These are phyloP conservation scores for Colletotrichum salicis DNA, from an alignment of 2,329 filamentous ascomycete genomes.

Conservation along the genomic window DNA sequence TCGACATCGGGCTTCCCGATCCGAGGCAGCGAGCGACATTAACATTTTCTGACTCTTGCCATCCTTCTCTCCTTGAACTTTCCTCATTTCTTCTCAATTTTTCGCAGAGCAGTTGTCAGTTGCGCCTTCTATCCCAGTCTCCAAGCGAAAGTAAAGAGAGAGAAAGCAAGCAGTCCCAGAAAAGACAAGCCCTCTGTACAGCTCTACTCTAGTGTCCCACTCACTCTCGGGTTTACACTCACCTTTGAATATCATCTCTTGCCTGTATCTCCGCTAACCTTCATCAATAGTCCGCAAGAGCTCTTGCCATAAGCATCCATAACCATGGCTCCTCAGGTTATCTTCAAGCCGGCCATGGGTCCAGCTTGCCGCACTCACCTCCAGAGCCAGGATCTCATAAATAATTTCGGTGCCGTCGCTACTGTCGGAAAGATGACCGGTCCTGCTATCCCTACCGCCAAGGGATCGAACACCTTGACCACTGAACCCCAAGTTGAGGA, in stretches of 20 bases:
- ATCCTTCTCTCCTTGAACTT: neutral
- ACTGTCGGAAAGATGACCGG: neutral
- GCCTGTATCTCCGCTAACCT: neutral
- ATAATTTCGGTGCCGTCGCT: neutral
- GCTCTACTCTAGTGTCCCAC: neutral
- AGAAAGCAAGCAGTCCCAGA: neutral
- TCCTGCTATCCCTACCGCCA: neutral
- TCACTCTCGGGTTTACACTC: neutral
- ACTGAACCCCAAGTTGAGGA: neutral
- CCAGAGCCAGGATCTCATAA: neutral
- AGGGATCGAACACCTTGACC: neutral
- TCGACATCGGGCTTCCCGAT: too few species aligned
- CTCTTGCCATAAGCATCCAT: neutral
- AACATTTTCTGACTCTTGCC: fast-evolving
- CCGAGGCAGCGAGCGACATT: too few species aligned
- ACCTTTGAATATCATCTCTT: neutral
- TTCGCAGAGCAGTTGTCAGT: fast-evolving
- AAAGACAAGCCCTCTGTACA: neutral
- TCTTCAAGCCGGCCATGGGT: neutral
- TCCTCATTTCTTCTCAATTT: fast-evolving
- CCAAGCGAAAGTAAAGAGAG: neutral
- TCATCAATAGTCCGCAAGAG: neutral
- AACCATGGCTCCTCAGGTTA: neutral
- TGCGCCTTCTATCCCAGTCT: neutral
- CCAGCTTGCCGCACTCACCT: neutral